phyloP scores from a whole-genome alignment of 2,329 filamentous ascomycete genomes.

The Botrytis squamosa region DNA sequence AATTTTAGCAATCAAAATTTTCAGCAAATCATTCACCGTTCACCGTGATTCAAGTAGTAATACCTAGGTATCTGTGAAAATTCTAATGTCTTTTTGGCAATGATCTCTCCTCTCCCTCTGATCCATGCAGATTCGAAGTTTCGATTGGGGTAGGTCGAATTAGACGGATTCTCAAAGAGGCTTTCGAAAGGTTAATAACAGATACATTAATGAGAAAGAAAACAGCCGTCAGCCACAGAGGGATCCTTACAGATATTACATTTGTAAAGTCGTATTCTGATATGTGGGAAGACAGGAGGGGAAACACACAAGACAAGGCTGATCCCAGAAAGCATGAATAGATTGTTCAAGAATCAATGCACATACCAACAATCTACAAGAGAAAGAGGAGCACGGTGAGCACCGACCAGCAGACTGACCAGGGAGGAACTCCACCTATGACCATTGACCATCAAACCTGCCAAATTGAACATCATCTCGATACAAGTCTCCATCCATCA shows the following conservation, averaged over 20 bases:
- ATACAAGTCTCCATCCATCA: conserved; percentile 10
- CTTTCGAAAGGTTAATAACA: background rate
- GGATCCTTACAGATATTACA: conserved; percentile 17
- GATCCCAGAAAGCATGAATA: conserved; percentile 20
- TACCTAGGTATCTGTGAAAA: background rate
- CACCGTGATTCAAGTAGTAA: background rate
- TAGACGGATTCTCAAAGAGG: background rate
- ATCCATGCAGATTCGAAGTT: background rate
- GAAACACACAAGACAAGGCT: conserved; percentile 19
- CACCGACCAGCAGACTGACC: conserved; percentile 18
- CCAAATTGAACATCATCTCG: conserved; percentile 9
- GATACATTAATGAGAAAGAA: background rate
- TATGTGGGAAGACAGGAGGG: conserved; percentile 15
- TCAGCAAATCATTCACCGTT: conserved; percentile 4
- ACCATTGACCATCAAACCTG: conserved; percentile 14
- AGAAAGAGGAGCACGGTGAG: conserved; percentile 3
- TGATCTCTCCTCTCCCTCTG: background rate
- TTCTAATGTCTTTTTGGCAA: background rate
- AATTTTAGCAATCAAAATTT: background rate
- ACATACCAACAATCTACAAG: conserved; percentile 12
- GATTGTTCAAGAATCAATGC: conserved; percentile 17
- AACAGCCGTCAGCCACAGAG: conserved; percentile 8
- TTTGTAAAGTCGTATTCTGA: background rate
- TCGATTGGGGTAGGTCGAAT: background rate
- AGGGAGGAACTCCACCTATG: conserved; percentile 5